Evolutionary conservation across 2,329 filamentous ascomycete genomes (phyloP).

Genomic region (Sclerotinia nivalis): DNA sequence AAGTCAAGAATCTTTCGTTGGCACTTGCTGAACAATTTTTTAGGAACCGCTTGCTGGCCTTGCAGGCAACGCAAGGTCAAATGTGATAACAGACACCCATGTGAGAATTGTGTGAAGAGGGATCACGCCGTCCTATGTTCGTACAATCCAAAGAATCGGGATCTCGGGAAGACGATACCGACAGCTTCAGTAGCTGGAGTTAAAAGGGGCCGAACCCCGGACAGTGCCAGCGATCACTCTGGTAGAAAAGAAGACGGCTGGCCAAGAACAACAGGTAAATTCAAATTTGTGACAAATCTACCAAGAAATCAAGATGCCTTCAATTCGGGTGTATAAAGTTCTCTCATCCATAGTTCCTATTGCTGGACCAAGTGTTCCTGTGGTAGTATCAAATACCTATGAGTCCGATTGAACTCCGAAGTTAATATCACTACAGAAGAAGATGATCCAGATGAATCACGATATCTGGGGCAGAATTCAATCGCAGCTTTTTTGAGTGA

Average conservation of each 20-base stretch:
- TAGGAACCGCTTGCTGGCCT: conserved; percentile 56
- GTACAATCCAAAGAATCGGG: conserved; percentile 61
- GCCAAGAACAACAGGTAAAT: conserved; percentile 40
- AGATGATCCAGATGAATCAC: conserved; percentile 55
- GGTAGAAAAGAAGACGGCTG: conserved; percentile 38
- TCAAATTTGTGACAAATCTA: not conserved
- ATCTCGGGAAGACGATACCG: conserved; percentile 28
- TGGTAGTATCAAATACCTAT: not conserved
- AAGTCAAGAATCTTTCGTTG: conserved; percentile 3
- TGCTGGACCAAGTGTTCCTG: conserved; percentile 3
- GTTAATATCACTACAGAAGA: conserved; percentile 46
- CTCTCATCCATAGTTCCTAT: not conserved
- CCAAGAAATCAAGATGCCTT: not conserved
- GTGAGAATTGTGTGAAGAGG: conserved; percentile 67
- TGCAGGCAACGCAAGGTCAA: conserved; percentile 69
- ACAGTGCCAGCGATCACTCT: conserved; percentile 37
- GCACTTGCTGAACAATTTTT: conserved; percentile 25
- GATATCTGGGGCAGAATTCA: conserved; percentile 67
- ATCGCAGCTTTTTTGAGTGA: conserved; percentile 66
- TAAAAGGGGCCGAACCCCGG: conserved; percentile 38
- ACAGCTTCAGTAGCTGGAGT: conserved; percentile 30
- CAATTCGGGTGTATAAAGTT: not conserved
- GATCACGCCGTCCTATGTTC: conserved; percentile 66
- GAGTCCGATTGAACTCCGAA: conserved; percentile 20
- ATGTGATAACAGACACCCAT: conserved; percentile 68